Conservation (phyloP, 75 land plant species). For the Azolla pinnata region DNA sequence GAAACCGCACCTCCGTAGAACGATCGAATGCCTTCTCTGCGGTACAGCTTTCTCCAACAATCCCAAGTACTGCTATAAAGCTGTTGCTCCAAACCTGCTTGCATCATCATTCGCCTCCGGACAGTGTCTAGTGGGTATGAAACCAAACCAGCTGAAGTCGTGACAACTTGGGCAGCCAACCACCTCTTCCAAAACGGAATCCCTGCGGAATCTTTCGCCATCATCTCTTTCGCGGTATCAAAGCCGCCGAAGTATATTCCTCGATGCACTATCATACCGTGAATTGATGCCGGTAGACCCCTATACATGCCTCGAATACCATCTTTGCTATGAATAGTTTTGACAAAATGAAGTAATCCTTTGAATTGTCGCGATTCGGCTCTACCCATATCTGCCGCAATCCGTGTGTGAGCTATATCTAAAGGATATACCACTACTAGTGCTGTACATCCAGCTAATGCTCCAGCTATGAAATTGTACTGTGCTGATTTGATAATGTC, state of each 20-base stretch:
- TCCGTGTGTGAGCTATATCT: slow-evolving; percentile 89
- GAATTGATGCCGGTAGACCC: slow-evolving; percentile 85
- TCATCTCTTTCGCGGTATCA: slow-evolving; percentile 76
- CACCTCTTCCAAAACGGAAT: slow-evolving; percentile 81
- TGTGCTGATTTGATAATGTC: slow-evolving; percentile 36
- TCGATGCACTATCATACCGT: slow-evolving; percentile 89
- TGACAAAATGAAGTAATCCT: slow-evolving; percentile 66
- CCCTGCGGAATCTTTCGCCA: slow-evolving; percentile 31
- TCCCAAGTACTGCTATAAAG: slow-evolving; percentile 71
- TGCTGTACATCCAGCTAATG: slow-evolving; percentile 85
- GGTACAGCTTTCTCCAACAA: slow-evolving; percentile 85
- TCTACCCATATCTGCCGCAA: slow-evolving; percentile 83
- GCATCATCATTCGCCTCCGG: slow-evolving; percentile 95
- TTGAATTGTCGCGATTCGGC: slow-evolving; percentile 63
- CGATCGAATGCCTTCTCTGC: slow-evolving; percentile 50
- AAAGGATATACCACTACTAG: slow-evolving; percentile 86
- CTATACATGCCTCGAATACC: slow-evolving; percentile 70
- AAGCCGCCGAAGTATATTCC: slow-evolving; percentile 93
- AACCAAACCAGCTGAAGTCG: slow-evolving; percentile 77
- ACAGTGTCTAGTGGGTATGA: slow-evolving; percentile 95
- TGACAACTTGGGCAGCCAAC: slow-evolving; percentile 73
- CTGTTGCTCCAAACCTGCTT: slow-evolving; percentile 60
- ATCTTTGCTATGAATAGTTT: slow-evolving; percentile 61
- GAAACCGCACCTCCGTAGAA: slow-evolving; percentile 89
- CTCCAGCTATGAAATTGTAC: slow-evolving; percentile 73